These are phyloP conservation scores for Neoarthrinium moseri DNA, from an alignment of 2,329 filamentous ascomycete species.

Conservation along the genomic window DNA sequence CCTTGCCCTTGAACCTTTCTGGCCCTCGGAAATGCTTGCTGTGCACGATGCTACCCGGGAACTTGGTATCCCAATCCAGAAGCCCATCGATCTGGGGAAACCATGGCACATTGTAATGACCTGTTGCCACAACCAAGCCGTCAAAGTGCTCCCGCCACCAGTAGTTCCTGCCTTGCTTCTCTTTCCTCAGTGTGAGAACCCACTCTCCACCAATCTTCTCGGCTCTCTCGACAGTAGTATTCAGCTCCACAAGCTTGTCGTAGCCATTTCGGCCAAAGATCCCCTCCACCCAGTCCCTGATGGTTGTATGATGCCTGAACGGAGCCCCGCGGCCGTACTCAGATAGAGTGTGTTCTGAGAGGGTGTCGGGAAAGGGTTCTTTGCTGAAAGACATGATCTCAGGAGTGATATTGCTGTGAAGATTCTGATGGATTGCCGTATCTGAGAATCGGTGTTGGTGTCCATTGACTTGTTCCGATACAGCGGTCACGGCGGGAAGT, in stretches of 20 bases:
- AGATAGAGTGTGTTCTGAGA: conserved; percentile 39
- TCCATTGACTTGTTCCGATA: conserved; percentile 29
- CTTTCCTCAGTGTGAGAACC: conserved; percentile 47
- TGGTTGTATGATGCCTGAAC: conserved; percentile 53
- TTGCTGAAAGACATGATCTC: conserved; percentile 55
- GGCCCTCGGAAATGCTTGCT: conserved; percentile 67
- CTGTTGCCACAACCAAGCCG: conserved; percentile 62
- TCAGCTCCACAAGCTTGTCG: conserved; percentile 39
- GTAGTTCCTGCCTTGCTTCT: conserved; percentile 33
- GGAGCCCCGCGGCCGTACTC: conserved; percentile 53
- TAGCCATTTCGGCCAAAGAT: conserved; percentile 27
- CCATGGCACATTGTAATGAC: conserved; percentile 63
- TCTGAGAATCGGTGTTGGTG: conserved; percentile 47
- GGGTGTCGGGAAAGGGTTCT: conserved; percentile 42
- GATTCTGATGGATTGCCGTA: conserved; percentile 53
- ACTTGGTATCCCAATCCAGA: conserved; percentile 49
- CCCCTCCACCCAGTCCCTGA: conserved; percentile 52
- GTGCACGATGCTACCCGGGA: conserved; percentile 54
- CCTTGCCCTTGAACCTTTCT: conserved; percentile 27
- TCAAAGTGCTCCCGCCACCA: conserved; percentile 52
- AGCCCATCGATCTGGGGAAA: conserved; percentile 60
- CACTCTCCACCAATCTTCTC: conserved; percentile 45
- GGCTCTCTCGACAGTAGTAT: conserved; percentile 57
- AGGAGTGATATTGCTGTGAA: conserved; percentile 58
- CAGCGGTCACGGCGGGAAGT: conserved; percentile 40